Conservation (phyloP, 345 rosid genomes). For the Firmiana major region DNA sequence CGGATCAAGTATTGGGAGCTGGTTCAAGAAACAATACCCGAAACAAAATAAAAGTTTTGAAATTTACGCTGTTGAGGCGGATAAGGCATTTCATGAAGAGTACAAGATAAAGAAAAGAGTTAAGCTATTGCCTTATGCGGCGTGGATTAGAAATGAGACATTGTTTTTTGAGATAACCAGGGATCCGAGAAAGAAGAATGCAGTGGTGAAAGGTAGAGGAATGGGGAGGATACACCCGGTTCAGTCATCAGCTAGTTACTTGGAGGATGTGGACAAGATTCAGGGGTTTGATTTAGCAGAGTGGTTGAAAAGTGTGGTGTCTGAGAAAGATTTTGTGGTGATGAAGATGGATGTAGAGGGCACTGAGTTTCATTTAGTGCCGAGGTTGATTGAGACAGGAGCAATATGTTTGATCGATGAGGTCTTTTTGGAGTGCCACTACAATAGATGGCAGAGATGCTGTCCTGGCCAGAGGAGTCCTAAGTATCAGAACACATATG, state of each 20-base stretch:
- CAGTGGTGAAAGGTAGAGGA: slow-evolving; percentile 42
- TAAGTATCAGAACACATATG: slow-evolving; percentile 55
- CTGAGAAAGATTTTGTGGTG: slow-evolving; percentile 63
- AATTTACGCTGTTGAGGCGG: slow-evolving; percentile 66
- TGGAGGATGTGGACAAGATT: slow-evolving; percentile 46
- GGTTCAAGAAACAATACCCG: slow-evolving; percentile 72
- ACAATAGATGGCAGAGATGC: slow-evolving; percentile 68
- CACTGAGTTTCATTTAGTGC: slow-evolving; percentile 63
- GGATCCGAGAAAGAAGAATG: slow-evolving; percentile 37
- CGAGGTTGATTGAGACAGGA: slow-evolving; percentile 54
- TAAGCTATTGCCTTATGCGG: slow-evolving; percentile 60
- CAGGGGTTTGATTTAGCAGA: slow-evolving; percentile 64
- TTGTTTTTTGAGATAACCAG: slow-evolving; percentile 52
- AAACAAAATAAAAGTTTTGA: slow-evolving; percentile 61
- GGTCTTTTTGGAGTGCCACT: slow-evolving; percentile 70
- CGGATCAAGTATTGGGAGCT: slow-evolving; percentile 66
- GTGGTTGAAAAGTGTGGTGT: slow-evolving; percentile 54
- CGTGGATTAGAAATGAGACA: slow-evolving; percentile 77
- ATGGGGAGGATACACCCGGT: slow-evolving; percentile 69
- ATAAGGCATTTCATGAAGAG: slow-evolving; percentile 45
- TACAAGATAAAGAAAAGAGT: slow-evolving; percentile 44
- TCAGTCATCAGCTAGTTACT: slow-evolving; percentile 17
- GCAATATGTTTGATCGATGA: slow-evolving; percentile 67
- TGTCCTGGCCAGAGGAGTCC: slow-evolving; percentile 65
- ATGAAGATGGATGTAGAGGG: slow-evolving; percentile 90